phyloP scores from a whole-genome alignment of 2,329 filamentous ascomycete species.

The Botryosphaeria dothidea region DNA sequence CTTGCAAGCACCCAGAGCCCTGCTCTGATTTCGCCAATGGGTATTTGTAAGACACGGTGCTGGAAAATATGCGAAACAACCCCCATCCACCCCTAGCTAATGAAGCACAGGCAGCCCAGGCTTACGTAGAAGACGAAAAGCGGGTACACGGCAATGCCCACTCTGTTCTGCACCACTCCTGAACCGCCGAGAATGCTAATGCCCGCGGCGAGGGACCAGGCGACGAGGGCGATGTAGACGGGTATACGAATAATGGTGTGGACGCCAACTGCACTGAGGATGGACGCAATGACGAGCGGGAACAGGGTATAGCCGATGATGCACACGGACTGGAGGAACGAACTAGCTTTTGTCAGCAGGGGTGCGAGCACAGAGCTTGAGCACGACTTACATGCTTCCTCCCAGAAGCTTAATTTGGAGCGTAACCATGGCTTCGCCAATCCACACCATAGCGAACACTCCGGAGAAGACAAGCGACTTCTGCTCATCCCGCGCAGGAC shows the following conservation, averaged over 20 bases:
- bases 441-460: slow-evolving; percentile 95
- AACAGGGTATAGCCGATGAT: slow-evolving; percentile 99
- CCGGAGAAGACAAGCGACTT: slow-evolving; percentile 90
- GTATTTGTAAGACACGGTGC: slow-evolving; percentile 16
- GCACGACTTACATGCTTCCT: slow-evolving; percentile 85
- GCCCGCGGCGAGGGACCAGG: slow-evolving; percentile 92
- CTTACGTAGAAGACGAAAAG: slow-evolving; percentile 94
- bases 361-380: slow-evolving; percentile 24
- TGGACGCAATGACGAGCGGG: slow-evolving; percentile 87
- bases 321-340: slow-evolving; percentile 95
- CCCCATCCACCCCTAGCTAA: slow-evolving; percentile 63
- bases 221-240: slow-evolving; percentile 83
- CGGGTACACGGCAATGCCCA: slow-evolving; percentile 91
- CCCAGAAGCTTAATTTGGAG: slow-evolving; percentile 95
- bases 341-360: slow-evolving; percentile 56
- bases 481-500: slow-evolving; percentile 77
- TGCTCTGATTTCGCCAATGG: slow-evolving; percentile 11
- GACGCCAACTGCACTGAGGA: slow-evolving; percentile 81
- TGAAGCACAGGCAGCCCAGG: slow-evolving; percentile 93
- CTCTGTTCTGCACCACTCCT: slow-evolving; percentile 91
- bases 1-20: slow-evolving; percentile 14
- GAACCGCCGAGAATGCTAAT: slow-evolving; percentile 95
- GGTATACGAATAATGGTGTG: slow-evolving; percentile 83
- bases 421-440: slow-evolving; percentile 95
- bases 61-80: slow-evolving; percentile 9